These are phyloP conservation scores for Lagerstroemia speciosa DNA, from an alignment of 345 rosid genomes.

Conservation along the genomic window DNA sequence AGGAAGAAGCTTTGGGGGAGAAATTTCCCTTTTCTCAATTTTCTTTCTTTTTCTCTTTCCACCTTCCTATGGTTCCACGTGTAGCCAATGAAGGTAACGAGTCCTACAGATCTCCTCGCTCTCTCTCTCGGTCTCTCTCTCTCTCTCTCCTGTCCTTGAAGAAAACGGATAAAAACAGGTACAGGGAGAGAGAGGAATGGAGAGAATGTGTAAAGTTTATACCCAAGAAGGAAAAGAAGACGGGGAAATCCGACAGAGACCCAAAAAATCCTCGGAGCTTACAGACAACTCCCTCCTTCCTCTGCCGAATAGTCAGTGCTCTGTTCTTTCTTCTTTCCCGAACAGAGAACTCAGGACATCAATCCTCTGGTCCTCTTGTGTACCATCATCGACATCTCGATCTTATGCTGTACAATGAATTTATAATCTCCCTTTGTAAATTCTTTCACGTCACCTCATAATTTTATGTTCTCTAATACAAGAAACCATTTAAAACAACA, in stretches of 20 bases:
- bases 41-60: slow-evolving; percentile 12
- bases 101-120: slow-evolving; percentile 17
- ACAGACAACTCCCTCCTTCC: not conserved
- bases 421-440: too few species aligned
- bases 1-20: slow-evolving; percentile 5
- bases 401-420: too few species aligned
- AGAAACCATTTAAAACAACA: too few species aligned
- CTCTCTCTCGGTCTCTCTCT: slow-evolving; percentile 15
- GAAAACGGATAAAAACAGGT: not conserved
- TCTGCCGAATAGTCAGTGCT: not conserved
- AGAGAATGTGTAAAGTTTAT: not conserved
- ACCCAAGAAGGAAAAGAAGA: not conserved
- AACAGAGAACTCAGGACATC: not conserved
- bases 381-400: too few species aligned
- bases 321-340: not conserved
- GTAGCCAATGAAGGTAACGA: slow-evolving; percentile 48
- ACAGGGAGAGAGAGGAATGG: not conserved
- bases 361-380: too few species aligned
- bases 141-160: not conserved
- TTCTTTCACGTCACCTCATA: too few species aligned
- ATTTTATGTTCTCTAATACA: too few species aligned
- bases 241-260: not conserved
- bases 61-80: slow-evolving; percentile 57
- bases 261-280: not conserved
- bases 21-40: slow-evolving; percentile 8